These are phyloP conservation scores for Tulasnella sp. DNA, from an alignment of 768 basidiomycete genomes.

Conservation along the genomic window DNA sequence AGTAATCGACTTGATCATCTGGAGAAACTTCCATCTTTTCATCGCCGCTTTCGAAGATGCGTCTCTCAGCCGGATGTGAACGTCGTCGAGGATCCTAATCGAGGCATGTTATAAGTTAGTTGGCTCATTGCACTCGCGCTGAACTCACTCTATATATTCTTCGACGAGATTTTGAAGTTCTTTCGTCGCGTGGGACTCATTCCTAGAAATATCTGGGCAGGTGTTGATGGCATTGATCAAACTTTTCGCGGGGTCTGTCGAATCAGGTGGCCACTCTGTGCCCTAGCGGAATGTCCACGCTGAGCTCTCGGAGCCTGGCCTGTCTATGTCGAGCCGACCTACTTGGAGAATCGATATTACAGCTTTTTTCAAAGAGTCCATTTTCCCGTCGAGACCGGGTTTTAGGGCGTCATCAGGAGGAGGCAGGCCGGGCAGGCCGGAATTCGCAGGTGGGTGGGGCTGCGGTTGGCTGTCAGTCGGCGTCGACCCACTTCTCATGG, in stretches of 20 bases:
- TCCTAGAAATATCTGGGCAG: background rate
- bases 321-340: background rate
- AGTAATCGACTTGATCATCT: background rate
- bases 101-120: background rate
- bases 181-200: background rate
- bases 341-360: background rate
- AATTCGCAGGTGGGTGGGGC: too few species aligned
- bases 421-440: too few species aligned
- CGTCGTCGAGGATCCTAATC: background rate
- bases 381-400: background rate
- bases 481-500: too few species aligned
- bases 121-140: background rate
- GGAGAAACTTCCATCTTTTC: background rate
- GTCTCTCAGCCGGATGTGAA: background rate
- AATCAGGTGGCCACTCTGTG: background rate
- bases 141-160: background rate
- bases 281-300: background rate
- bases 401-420: background rate
- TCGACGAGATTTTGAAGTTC: background rate
- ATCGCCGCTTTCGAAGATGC: background rate
- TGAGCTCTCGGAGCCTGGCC: background rate
- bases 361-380: background rate
- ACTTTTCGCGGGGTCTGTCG: background rate
- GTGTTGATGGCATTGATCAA: background rate
- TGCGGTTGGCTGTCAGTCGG: too few species aligned